Evolutionary conservation across 2,329 filamentous ascomycete genomes (phyloP).

Genomic region (Neonectria faginata): DNA sequence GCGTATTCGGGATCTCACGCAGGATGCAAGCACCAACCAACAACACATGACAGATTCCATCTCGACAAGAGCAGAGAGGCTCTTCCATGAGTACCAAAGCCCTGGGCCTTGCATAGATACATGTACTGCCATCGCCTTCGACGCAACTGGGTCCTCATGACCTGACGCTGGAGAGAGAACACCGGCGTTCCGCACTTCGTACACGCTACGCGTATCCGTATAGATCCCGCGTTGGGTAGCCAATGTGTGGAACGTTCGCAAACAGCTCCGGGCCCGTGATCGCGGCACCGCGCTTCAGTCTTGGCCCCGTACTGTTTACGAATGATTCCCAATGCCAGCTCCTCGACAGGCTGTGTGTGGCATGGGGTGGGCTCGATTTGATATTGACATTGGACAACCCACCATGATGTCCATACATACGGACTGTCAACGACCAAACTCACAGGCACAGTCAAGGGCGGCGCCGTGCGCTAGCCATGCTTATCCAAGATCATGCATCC

Average conservation of each 20-base stretch:
- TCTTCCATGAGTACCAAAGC: neutral
- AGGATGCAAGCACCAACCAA: neutral
- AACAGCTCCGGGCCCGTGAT: neutral
- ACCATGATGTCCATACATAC: neutral
- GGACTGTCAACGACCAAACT: no score
- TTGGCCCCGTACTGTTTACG: neutral
- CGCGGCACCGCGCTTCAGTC: neutral
- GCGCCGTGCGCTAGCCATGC: conserved; percentile 14
- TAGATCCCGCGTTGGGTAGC: neutral
- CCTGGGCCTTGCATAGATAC: neutral
- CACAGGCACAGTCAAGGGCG: neutral
- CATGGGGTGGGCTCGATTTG: neutral
- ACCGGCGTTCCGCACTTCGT: neutral
- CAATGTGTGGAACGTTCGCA: neutral
- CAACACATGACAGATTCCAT: no score
- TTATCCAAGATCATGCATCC: neutral
- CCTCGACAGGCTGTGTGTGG: neutral
- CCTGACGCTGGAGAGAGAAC: neutral
- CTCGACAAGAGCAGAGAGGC: neutral
- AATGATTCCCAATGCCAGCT: neutral
- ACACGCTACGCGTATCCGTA: conserved; percentile 3
- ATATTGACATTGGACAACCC: conserved; percentile 6
- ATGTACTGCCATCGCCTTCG: neutral
- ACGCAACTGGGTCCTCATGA: neutral
- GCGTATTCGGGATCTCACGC: conserved; percentile 2